These are phyloP conservation scores for Hypoxylon sp. DNA, from an alignment of 2,329 filamentous ascomycete genomes.

Conservation along the genomic window DNA sequence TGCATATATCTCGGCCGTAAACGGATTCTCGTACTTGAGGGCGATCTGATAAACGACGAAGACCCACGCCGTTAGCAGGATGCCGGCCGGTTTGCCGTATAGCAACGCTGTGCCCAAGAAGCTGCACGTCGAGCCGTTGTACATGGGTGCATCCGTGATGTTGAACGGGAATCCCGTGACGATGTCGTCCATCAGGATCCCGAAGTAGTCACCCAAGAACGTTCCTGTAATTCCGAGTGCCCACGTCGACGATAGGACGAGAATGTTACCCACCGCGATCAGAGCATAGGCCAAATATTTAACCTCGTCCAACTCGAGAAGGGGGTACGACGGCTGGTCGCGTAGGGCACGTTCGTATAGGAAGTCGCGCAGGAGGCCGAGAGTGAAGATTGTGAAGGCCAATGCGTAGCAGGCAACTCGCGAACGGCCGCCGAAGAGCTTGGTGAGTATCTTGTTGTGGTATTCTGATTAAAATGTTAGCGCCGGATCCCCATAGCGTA, in stretches of 20 bases:
- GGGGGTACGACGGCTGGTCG: conserved; percentile 79
- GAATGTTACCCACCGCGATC: conserved; percentile 80
- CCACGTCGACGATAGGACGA: conserved; percentile 92
- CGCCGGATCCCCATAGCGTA: background rate
- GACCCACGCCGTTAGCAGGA: conserved; percentile 82
- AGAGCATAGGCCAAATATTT: conserved; percentile 78
- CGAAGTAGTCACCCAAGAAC: conserved; percentile 98
- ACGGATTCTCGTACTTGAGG: conserved; percentile 90
- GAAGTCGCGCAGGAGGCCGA: conserved; percentile 89
- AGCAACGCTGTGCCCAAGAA: conserved; percentile 90
- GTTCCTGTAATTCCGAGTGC: conserved; percentile 94
- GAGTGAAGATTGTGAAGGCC: conserved; percentile 87
- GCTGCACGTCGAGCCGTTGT: conserved; percentile 91
- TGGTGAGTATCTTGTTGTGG: conserved; percentile 88
- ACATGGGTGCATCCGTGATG: conserved; percentile 92
- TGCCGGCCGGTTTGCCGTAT: conserved; percentile 87
- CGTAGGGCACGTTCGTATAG: conserved; percentile 88
- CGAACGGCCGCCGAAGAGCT: conserved; percentile 82
- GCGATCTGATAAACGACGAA: conserved; percentile 84
- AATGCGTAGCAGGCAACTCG: conserved; percentile 90
- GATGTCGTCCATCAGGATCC: conserved; percentile 95
- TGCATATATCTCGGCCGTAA: conserved; percentile 92
- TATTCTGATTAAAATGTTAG: conserved; percentile 74
- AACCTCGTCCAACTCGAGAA: conserved; percentile 71
- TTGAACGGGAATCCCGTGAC: conserved; percentile 98